Evolutionary conservation across 768 basidiomycete species (phyloP).

Genomic region (Vishniacozyma victoriae): DNA sequence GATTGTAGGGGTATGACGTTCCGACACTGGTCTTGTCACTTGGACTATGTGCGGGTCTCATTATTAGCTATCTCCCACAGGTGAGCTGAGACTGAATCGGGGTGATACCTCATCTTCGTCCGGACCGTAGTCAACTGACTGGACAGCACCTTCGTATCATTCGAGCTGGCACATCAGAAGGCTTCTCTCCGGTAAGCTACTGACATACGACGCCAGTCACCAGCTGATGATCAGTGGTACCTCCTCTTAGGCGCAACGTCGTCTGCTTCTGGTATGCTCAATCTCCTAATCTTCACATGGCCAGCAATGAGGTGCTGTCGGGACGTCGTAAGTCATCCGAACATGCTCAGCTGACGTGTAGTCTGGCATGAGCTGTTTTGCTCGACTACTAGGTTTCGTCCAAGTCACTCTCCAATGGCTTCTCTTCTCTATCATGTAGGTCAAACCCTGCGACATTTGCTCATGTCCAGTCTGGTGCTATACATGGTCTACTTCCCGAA

Average conservation of each 20-base stretch:
- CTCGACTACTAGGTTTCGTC: conserved; percentile 71
- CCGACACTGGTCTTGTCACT: conserved; percentile 61
- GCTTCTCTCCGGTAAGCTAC: conserved; percentile 63
- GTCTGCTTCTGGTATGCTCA: conserved; percentile 73
- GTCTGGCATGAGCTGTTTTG: conserved; percentile 47
- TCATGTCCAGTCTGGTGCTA: conserved; percentile 55
- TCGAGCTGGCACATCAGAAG: conserved; percentile 67
- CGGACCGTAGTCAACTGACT: conserved; percentile 2
- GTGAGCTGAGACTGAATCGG: conserved; percentile 52
- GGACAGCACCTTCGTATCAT: conserved; percentile 74
- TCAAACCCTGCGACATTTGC: conserved; percentile 18
- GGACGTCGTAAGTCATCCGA: conserved; percentile 57
- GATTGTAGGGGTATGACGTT: no score
- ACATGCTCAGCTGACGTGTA: not conserved
- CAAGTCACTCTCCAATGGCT: conserved; percentile 81
- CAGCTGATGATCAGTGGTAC: conserved; percentile 54
- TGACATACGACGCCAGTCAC: not conserved
- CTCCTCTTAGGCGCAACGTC: conserved; percentile 81
- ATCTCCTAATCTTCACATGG: conserved; percentile 83
- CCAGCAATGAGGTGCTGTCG: conserved; percentile 73
- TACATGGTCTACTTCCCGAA: conserved; percentile 89
- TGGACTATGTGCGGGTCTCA: conserved; percentile 63
- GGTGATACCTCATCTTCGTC: conserved; percentile 1
- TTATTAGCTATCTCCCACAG: conserved; percentile 80
- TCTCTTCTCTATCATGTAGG: conserved; percentile 76